Evolutionary conservation across 768 basidiomycete species (phyloP).

Genomic region (Psilocybe tampanensis): DNA sequence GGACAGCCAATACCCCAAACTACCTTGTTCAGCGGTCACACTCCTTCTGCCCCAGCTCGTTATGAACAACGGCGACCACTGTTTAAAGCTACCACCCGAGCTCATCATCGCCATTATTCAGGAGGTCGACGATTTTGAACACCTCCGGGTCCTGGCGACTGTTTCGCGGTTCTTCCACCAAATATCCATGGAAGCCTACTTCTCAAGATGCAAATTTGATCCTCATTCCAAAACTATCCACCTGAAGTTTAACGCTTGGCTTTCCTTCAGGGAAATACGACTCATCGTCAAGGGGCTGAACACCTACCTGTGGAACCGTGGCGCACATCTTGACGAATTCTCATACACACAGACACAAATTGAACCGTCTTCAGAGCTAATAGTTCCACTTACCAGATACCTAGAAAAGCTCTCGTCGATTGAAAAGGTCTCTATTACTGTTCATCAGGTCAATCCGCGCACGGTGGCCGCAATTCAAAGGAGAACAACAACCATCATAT

Average conservation of each 20-base stretch:
- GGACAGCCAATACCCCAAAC: no score
- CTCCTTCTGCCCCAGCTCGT: neutral
- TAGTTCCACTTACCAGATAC: constrained; percentile 7
- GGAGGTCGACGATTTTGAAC: constrained; percentile 4
- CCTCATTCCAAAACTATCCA: constrained; percentile 7
- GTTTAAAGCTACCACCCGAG: constrained; percentile 5
- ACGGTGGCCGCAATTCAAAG: constrained; percentile 1
- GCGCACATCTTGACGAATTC: constrained; percentile 13
- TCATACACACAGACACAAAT: constrained; percentile 10
- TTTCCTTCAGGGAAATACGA: no score
- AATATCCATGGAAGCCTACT: constrained; percentile 9
- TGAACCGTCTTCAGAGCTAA: constrained; percentile 9
- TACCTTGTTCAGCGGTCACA: no score
- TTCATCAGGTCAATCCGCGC: constrained; percentile 7
- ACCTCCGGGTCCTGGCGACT: constrained; percentile 10
- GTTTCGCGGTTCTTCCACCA: constrained; percentile 12
- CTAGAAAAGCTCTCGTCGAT: constrained; percentile 15
- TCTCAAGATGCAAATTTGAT: constrained; percentile 9
- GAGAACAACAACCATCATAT: constrained; percentile 3
- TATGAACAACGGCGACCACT: neutral
- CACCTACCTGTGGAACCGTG: constrained; percentile 8
- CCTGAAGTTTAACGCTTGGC: no score
- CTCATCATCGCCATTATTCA: constrained; percentile 9
- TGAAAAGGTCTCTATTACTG: constrained; percentile 7
- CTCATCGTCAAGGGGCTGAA: constrained; percentile 15